Base-by-base conservation (phyloP, 805 yeast species). In the Starmerella riodocensis region DNA sequence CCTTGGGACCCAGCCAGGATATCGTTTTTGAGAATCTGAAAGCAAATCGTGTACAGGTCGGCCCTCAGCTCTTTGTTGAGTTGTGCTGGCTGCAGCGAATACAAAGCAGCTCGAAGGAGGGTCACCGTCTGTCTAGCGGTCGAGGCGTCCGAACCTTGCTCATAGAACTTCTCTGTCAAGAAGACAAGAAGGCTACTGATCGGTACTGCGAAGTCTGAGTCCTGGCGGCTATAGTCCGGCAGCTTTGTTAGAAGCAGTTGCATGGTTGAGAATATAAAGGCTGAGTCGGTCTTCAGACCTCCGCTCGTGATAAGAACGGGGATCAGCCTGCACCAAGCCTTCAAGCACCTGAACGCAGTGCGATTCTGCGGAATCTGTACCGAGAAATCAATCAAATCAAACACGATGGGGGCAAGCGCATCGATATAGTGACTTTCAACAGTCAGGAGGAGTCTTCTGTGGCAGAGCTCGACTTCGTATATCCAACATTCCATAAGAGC, bases 301-400 rank as follows among this genome's bases (percentile, higher is more conserved):
- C 37, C 36, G 17, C 36, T 42, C 9, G 33, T 35, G 19, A 82
- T 74, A 32, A 83, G 59, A 3, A 84, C 73, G 45, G 84, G 83
- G 19, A 83, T 75, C 36, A 86, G 58, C 48, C 76, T 78, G 18
- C 77, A 76, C 97, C 97, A 88, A 0, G 93, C 71, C 52, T 77
- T 83, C 22, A 88, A 60, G 41, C 78, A 73, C 12, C 68, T 60
- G 34, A 78, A 60, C 45, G 91, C 7, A 65, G 62, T 29, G 3
- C 25, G 22, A 20, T 26, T 24, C 8, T 88, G 78, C 0, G 84
- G 69, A 1, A 78, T 25, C 11, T 65, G 38, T 7, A 8, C 17
- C 32, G 48, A 45, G 30, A 55, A 44, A 44, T 69, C 68, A 30
- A 77, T 22, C 3, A 45, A 26, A 1, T 22, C 8, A 17, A 41